These are phyloP conservation scores for Debaryomyces castellii DNA, from an alignment of 805 yeast species.

Conservation along the genomic window DNA sequence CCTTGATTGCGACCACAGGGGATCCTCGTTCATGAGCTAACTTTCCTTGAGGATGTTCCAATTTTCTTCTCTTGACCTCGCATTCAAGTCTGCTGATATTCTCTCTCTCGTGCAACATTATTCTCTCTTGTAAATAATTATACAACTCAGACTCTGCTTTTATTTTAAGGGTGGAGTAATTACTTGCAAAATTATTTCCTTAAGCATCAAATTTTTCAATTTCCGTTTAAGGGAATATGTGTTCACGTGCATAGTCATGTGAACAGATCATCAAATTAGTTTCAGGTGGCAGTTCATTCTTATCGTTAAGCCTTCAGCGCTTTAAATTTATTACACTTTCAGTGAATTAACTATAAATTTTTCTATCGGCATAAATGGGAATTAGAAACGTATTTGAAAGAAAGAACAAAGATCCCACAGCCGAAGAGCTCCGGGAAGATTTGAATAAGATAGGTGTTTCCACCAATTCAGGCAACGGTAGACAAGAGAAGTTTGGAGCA, in stretches of 20 bases:
- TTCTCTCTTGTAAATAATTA: no score
- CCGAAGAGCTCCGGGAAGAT: constrained; percentile 42
- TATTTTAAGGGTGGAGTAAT: background rate
- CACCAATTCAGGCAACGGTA: constrained; percentile 28
- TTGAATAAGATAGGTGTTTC: constrained; percentile 43
- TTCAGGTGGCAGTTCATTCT: background rate
- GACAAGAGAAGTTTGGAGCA: constrained; percentile 50
- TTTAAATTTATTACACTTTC: background rate
- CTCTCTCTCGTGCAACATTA: background rate
- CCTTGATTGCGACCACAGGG: constrained; percentile 1
- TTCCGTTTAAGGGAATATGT: background rate
- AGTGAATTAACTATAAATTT: no score
- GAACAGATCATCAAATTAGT: background rate
- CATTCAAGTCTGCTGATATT: background rate
- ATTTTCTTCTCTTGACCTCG: constrained; percentile 6
- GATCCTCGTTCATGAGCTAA: background rate
- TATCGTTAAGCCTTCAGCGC: background rate
- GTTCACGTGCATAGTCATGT: background rate
- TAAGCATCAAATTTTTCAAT: background rate
- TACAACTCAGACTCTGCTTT: no score
- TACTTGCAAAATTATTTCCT: background rate
- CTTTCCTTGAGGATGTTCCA: constrained; percentile 1
- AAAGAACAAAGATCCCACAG: constrained; percentile 51
- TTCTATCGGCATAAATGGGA: no score
- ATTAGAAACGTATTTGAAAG: constrained; percentile 44